phyloP scores from a whole-genome alignment of 768 basidiomycete genomes.

The Galerina sulciceps region DNA sequence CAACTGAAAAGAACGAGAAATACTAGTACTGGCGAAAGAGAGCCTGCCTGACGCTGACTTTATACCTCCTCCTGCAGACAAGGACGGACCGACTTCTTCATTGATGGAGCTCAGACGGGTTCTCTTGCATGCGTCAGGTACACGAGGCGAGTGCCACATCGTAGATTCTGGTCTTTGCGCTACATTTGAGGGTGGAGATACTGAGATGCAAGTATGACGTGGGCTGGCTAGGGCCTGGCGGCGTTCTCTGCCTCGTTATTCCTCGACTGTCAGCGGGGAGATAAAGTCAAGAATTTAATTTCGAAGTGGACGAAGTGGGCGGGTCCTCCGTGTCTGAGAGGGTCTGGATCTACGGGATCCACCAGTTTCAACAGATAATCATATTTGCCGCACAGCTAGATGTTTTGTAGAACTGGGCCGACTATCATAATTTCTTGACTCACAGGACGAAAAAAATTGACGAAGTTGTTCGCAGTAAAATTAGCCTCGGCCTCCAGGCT shows the following conservation, averaged over 20 bases:
- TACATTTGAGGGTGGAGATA: slow-evolving; percentile 15
- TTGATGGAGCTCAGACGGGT: slow-evolving; percentile 13
- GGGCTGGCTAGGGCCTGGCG: slow-evolving; percentile 5
- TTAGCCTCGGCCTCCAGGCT: too few species aligned
- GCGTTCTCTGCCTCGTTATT: background rate
- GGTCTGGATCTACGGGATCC: too few species aligned
- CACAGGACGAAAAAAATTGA: too few species aligned
- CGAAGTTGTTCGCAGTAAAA: too few species aligned
- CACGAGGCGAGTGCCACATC: slow-evolving; percentile 23
- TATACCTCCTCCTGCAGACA: slow-evolving; percentile 12
- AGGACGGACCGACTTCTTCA: slow-evolving; percentile 1
- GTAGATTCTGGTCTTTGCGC: slow-evolving; percentile 10
- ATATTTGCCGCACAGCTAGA: too few species aligned
- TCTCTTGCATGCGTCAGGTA: background rate
- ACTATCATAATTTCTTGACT: too few species aligned
- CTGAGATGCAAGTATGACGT: slow-evolving; percentile 7
- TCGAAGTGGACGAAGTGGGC: too few species aligned
- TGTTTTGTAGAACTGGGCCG: too few species aligned
- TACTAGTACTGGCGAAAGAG: slow-evolving; percentile 13
- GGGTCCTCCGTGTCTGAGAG: too few species aligned
- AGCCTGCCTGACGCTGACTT: background rate
- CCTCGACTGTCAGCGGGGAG: too few species aligned
- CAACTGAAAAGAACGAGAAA: slow-evolving; percentile 3
- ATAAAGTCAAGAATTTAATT: too few species aligned
- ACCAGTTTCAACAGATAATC: too few species aligned